phyloP scores from a whole-genome alignment of 139 green algal genomes.

The Picochlorum sp. region DNA sequence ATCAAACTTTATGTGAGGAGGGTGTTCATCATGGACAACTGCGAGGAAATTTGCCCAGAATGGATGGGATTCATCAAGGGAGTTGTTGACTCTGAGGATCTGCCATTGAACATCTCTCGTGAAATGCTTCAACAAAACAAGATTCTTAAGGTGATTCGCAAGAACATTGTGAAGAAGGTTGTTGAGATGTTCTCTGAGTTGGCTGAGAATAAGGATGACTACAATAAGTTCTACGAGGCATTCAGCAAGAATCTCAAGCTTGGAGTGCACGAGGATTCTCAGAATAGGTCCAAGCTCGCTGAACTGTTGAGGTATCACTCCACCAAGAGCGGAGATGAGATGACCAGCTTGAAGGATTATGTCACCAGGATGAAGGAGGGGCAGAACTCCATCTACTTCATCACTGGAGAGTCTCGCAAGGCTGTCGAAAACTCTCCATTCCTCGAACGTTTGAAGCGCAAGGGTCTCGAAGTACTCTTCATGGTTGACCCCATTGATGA shows the following conservation, averaged over 20 bases:
- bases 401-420: constrained; percentile 93
- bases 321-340: constrained; percentile 97
- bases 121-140: constrained; percentile 99
- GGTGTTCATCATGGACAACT: constrained; percentile 99
- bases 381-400: constrained; percentile 99
- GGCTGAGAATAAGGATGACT: constrained; percentile 99
- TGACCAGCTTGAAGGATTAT: constrained; percentile 98
- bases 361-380: constrained; percentile 99
- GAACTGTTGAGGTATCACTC: constrained; percentile 88
- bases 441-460: constrained; percentile 95
- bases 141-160: constrained; percentile 99
- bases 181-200: constrained; percentile 67
- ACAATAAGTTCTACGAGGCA: constrained; percentile 98
- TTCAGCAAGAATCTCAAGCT: constrained; percentile 99
- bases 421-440: constrained; percentile 98
- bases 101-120: constrained; percentile 99
- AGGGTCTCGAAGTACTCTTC: constrained; percentile 97
- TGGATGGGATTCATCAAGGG: constrained; percentile 95
- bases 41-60: constrained; percentile 96
- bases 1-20: constrained; percentile 99
- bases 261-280: constrained; percentile 85
- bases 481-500: constrained; percentile 99
- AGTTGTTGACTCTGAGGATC: constrained; percentile 96
- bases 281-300: constrained; percentile 95
- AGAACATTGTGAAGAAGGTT: constrained; percentile 99